Conservation (phyloP, 2,329 filamentous ascomycete species). For the Xylariaceae sp. region DNA sequence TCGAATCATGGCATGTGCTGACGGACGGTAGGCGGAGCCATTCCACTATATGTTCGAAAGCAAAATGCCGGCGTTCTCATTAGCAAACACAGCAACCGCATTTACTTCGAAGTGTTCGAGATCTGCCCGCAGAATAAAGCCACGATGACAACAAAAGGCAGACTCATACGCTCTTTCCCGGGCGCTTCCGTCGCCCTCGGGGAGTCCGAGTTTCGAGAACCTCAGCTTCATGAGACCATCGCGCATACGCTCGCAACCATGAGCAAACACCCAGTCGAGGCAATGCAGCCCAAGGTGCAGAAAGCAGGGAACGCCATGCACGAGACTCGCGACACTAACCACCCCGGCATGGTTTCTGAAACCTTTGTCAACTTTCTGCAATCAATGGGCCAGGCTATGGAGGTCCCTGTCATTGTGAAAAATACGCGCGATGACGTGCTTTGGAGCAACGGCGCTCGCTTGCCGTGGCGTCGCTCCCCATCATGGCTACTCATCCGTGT, state of each 20-base stretch:
- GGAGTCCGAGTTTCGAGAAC: conserved; percentile 8
- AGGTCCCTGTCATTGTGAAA: conserved; percentile 37
- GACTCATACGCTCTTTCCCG: conserved; percentile 24
- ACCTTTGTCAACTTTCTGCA: conserved; percentile 39
- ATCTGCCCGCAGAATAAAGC: conserved; percentile 26
- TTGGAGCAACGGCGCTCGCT: conserved; percentile 27
- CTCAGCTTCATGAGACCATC: conserved; percentile 14
- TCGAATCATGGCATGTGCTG: neutral
- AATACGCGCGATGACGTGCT: conserved; percentile 48
- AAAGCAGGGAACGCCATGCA: conserved; percentile 32
- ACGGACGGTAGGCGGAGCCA: conserved; percentile 8
- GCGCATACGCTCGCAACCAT: conserved; percentile 20
- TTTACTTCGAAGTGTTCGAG: conserved; percentile 34
- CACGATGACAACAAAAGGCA: conserved; percentile 28
- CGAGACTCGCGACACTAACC: conserved; percentile 41
- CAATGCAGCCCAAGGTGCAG: conserved; percentile 15
- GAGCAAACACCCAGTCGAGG: conserved; percentile 14
- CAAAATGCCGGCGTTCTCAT: conserved; percentile 36
- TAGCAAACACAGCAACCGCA: conserved; percentile 9
- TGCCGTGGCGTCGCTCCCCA: conserved; percentile 38
- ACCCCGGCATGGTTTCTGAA: conserved; percentile 47
- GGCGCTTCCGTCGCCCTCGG: conserved; percentile 34
- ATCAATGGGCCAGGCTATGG: conserved; percentile 33
- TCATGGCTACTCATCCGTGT: conserved; percentile 53
- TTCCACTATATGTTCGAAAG: conserved; percentile 28